Conservation (phyloP, 345 rosid genomes). For the Microthlaspi erraticum region DNA sequence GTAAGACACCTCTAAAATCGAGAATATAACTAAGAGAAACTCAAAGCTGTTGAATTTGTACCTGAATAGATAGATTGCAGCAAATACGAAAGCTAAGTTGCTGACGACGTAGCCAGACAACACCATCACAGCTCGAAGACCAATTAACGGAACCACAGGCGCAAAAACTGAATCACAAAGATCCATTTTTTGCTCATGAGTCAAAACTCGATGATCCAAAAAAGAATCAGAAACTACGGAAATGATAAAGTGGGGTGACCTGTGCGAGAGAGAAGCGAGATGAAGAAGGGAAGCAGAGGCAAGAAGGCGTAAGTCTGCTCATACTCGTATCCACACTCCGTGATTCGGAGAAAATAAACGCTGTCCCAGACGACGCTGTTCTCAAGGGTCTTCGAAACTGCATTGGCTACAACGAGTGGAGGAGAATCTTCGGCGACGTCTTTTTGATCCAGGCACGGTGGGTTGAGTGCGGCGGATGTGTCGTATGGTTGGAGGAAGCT, state of each 20-base stretch:
- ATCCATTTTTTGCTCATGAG: not conserved
- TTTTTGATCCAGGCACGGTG: conserved; percentile 54
- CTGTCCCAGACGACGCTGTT: conserved; percentile 84
- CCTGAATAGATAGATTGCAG: conserved; percentile 62
- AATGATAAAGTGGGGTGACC: conserved; percentile 41
- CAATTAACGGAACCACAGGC: conserved; percentile 73
- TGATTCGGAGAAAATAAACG: conserved; percentile 76
- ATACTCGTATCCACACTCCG: conserved; percentile 90
- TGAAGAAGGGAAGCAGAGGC: conserved; percentile 77
- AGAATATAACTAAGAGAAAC: no score
- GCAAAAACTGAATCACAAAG: conserved; percentile 60
- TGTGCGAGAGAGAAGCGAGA: conserved; percentile 61
- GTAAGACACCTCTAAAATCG: conserved; percentile 37
- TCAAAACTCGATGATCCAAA: conserved; percentile 2
- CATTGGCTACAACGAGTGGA: conserved; percentile 37
- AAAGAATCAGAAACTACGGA: not conserved
- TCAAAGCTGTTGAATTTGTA: conserved; percentile 22
- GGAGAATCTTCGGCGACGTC: conserved; percentile 22
- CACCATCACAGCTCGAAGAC: conserved; percentile 78
- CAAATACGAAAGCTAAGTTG: conserved; percentile 68
- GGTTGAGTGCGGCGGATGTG: conserved; percentile 75
- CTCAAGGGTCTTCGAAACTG: conserved; percentile 55
- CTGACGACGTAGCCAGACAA: conserved; percentile 72
- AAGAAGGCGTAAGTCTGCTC: conserved; percentile 92
- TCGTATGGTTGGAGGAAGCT: conserved; percentile 72